Conservation (phyloP, 1,139 yeast genomes). For the Yamadazyma dushanensis region DNA sequence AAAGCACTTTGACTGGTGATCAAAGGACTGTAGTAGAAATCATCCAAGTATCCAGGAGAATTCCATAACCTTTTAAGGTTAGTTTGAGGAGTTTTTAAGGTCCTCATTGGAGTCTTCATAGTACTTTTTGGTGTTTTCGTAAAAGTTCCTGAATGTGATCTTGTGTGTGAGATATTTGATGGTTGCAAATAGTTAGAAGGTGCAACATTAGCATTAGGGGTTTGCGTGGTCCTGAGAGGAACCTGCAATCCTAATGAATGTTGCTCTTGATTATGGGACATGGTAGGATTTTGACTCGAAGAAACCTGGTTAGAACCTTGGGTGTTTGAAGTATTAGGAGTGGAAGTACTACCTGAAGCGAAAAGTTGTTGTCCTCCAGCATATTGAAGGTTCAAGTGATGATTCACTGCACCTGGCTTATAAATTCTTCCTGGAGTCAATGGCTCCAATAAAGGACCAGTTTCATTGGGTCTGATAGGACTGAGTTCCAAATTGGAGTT, state of each 20-base stretch:
- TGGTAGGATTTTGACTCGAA: slow-evolving; percentile 2
- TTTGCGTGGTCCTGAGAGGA: no score
- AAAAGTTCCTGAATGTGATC: slow-evolving; percentile 7
- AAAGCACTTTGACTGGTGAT: slow-evolving; percentile 27
- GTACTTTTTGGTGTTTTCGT: slow-evolving; percentile 22
- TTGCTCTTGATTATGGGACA: neutral
- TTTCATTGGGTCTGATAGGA: slow-evolving; percentile 55
- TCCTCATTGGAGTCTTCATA: slow-evolving; percentile 40
- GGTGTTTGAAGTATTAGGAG: neutral
- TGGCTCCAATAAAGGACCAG: slow-evolving; percentile 66
- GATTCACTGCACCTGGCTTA: slow-evolving; percentile 18
- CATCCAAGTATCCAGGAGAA: slow-evolving; percentile 67
- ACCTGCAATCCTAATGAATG: no score
- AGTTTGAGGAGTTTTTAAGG: slow-evolving; percentile 43
- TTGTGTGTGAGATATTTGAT: slow-evolving; percentile 7
- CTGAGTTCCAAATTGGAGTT: slow-evolving; percentile 63
- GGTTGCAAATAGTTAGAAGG: slow-evolving; percentile 3
- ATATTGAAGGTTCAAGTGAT: slow-evolving; percentile 13
- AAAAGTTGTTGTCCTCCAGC: slow-evolving; percentile 2
- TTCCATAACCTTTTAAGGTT: slow-evolving; percentile 55
- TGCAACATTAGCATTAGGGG: neutral
- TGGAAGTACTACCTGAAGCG: neutral
- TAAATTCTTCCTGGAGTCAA: slow-evolving; percentile 44
- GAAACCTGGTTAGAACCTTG: neutral
- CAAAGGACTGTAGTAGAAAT: slow-evolving; percentile 63